phyloP scores from a whole-genome alignment of 1,284 basidiomycete species.

The Puccinia hordei region DNA sequence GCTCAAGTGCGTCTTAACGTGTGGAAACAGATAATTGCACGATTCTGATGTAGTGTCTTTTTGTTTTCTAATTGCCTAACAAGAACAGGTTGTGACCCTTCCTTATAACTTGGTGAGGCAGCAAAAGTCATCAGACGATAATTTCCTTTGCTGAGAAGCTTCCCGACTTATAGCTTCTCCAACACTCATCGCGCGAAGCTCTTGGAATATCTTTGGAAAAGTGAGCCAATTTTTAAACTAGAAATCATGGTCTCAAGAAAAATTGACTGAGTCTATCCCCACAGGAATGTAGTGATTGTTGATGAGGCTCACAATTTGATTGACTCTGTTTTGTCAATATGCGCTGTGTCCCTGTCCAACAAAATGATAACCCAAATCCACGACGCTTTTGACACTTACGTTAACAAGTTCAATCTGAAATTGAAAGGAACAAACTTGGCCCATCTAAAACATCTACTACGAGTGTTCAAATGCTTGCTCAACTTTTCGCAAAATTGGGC shows the following conservation, averaged over 20 bases:
- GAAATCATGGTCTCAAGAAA: neutral
- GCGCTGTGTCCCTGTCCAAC: constrained; percentile 72
- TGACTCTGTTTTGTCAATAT: constrained; percentile 80
- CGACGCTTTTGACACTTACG: constrained; percentile 77
- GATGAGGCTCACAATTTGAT: constrained; percentile 86
- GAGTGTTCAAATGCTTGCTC: constrained; percentile 70
- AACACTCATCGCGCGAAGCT: constrained; percentile 79
- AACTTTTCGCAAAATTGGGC: constrained; percentile 65
- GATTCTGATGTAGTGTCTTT: neutral
- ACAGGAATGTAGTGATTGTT: constrained; percentile 74
- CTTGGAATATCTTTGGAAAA: constrained; percentile 78
- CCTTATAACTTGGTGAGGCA: constrained; percentile 78
- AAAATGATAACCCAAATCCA: constrained; percentile 68
- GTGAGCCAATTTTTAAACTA: constrained; percentile 57
- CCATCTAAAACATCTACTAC: constrained; percentile 76
- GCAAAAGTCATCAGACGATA: neutral
- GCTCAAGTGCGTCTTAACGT: constrained; percentile 69
- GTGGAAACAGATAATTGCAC: constrained; percentile 49
- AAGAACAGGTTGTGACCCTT: constrained; percentile 74
- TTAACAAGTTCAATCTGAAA: constrained; percentile 74
- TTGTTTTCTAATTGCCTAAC: constrained; percentile 7
- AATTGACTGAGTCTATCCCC: neutral
- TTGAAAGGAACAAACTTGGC: constrained; percentile 75
- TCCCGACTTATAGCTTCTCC: constrained; percentile 65
- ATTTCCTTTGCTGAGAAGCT: neutral